Conservation (phyloP, 495 filamentous ascomycete genomes). For the Annulohypoxylon nitens region DNA sequence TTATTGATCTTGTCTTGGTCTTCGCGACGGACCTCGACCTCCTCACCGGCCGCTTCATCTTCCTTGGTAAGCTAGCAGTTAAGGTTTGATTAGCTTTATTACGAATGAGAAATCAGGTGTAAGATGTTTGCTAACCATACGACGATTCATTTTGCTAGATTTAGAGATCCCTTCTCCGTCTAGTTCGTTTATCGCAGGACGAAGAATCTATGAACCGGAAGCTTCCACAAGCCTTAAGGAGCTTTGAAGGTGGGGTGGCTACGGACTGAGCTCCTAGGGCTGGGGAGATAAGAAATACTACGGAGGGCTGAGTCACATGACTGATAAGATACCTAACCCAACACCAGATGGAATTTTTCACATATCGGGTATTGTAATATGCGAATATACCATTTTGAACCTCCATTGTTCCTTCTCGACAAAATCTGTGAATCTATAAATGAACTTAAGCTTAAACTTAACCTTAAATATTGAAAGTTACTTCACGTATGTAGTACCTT, state of each 20-base stretch:
- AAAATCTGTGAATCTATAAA: neutral
- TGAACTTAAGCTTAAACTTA: neutral
- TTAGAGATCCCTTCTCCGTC: neutral
- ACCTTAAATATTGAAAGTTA: neutral
- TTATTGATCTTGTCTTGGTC: constrained; percentile 99
- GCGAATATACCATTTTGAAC: neutral
- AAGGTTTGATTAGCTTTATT: constrained; percentile 29
- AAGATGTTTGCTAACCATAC: constrained; percentile 54
- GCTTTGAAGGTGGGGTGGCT: constrained; percentile 29
- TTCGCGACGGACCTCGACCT: constrained; percentile 91
- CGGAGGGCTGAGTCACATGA: constrained; percentile 39
- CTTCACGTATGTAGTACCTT: neutral
- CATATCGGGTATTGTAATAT: neutral
- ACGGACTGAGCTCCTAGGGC: neutral
- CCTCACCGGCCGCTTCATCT: constrained; percentile 84
- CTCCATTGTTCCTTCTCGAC: neutral
- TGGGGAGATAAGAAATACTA: neutral
- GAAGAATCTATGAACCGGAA: constrained; percentile 4
- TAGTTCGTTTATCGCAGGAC: constrained; percentile 7
- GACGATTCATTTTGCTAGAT: constrained; percentile 52
- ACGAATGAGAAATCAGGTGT: neutral
- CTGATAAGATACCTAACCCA: constrained; percentile 24
- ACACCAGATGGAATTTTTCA: neutral
- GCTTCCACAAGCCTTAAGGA: constrained; percentile 17
- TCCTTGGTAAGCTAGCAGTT: constrained; percentile 87